Base-by-base conservation (phyloP, 768 basidiomycete species). In the Mycena leptocephala region DNA sequence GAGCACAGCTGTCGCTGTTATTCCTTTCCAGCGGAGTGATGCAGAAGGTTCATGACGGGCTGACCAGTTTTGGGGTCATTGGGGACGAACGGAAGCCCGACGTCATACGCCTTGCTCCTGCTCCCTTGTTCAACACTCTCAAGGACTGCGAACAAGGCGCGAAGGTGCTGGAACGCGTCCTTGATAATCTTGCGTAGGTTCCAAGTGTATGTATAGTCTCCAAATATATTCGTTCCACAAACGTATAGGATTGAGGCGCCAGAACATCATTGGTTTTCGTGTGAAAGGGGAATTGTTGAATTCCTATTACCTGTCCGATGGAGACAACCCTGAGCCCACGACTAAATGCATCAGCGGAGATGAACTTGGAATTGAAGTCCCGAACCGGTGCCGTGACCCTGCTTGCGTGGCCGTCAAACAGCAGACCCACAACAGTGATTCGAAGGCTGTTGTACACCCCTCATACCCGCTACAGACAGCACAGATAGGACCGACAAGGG, bases 21-120 rank as follows among this genome's bases (percentile, higher is more conserved):
- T 95, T 97, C 85, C 85, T 96, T 33, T 94, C 94, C 24, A 70
- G 85, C 35, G 90, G 88, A 68, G 81, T 92, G 55, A 99, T 99
- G 97, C 88, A 89, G 72, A 88, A 86, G 71, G 89, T 98, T 26
- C 92, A 93, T 75, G 84, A 90, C 65, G 87, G 85, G 48, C 84
- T 99, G 80, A 85, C 88, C 26, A 88, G 89, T 75, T 84, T 88
- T 64, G 98, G 98, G 8, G 94, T 99, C 18, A 90, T 98, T 65
- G 97, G 96, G 13, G 98, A 99, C 84, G 96, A 98, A 84, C 88
- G 98, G 81, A 87, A 93, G 80, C 98, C 98, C 32, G 95, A 96
- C 81, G 96, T 99, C 64, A 97, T 99, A 79, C 91, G 98, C 13
- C 86, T 99, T 56, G 91, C 96, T 76, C 97, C 97, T 59, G 89